phyloP scores from a whole-genome alignment of 83 land plant genomes.

The Picea abies region DNA sequence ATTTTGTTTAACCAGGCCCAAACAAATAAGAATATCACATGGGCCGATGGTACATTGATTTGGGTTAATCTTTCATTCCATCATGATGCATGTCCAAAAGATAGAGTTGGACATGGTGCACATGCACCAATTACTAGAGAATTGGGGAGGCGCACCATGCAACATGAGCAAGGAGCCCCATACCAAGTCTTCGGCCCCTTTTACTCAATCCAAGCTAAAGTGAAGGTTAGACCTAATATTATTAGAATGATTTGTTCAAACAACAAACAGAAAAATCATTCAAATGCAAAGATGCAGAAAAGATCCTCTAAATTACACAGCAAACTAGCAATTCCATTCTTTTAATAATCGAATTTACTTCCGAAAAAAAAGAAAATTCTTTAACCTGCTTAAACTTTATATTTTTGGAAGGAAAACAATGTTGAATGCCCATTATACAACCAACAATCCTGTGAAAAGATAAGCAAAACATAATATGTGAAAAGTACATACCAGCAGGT shows the following conservation, averaged over 20 bases:
- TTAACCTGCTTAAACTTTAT: neutral
- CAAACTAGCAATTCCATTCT: neutral
- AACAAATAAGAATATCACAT: too few species aligned
- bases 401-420: neutral
- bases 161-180: too few species aligned
- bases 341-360: neutral
- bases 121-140: too few species aligned
- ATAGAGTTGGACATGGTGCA: too few species aligned
- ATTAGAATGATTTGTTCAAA: neutral
- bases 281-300: neutral
- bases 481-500: slow-evolving; percentile 55
- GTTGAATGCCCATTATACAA: neutral
- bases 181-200: too few species aligned
- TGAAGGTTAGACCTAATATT: neutral
- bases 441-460: neutral
- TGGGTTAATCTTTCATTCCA: too few species aligned
- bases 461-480: neutral
- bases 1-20: too few species aligned
- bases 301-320: neutral
- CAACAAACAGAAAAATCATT: neutral
- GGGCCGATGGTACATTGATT: too few species aligned
- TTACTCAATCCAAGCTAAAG: neutral
- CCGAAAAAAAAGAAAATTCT: neutral
- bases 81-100: too few species aligned
- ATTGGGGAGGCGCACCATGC: too few species aligned